A percentile compares a stretch with the other conserved stretches of the same genome.
These are phyloP conservation scores for Symbiotaphrina buchneri DNA, from an alignment of 495 filamentous ascomycete species.

Conservation along the genomic window DNA sequence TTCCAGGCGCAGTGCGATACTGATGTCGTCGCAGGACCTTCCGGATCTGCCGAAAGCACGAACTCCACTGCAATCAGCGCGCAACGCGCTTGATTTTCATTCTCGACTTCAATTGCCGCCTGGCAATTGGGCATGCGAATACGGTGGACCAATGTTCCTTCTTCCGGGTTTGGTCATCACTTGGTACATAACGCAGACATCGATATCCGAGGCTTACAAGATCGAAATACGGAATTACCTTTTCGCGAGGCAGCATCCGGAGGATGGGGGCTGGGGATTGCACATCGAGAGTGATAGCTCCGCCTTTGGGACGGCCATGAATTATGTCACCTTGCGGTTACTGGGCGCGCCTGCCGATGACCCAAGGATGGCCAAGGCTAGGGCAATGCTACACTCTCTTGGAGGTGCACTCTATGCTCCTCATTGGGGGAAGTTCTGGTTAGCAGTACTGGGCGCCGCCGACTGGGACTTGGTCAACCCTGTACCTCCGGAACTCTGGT, in stretches of 20 bases:
- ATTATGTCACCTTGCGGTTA: constrained; percentile 67
- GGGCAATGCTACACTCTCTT: constrained; percentile 59
- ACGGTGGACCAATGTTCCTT: constrained; percentile 79
- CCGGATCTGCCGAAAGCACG: constrained; percentile 46
- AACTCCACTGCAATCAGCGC: constrained; percentile 50
- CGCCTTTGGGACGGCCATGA: constrained; percentile 75
- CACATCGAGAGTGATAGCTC: constrained; percentile 92
- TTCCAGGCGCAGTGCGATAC: constrained; percentile 1
- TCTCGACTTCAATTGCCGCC: constrained; percentile 69
- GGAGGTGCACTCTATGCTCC: constrained; percentile 70
- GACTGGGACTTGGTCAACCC: constrained; percentile 90
- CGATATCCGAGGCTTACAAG: constrained; percentile 56
- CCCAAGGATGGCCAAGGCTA: constrained; percentile 66
- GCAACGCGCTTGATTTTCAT: constrained; percentile 78
- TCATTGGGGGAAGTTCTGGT: constrained; percentile 92
- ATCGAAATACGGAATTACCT: constrained; percentile 90
- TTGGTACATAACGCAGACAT: constrained; percentile 82
- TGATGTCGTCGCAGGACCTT: constrained; percentile 29
- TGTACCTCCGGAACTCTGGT: constrained; percentile 81
- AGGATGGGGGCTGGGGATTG: constrained; percentile 90
- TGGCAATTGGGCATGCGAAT: constrained; percentile 93
- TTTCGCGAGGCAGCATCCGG: constrained; percentile 62
- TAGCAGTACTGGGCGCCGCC: constrained; percentile 61
- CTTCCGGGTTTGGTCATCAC: constrained; percentile 65
- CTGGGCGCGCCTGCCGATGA: constrained; percentile 82